Percentiles rank a stretch among this genome's conserved stretches.
These are phyloP conservation scores for Tylopilus subfusipes DNA, from an alignment of 768 basidiomycete species.

Conservation along the genomic window DNA sequence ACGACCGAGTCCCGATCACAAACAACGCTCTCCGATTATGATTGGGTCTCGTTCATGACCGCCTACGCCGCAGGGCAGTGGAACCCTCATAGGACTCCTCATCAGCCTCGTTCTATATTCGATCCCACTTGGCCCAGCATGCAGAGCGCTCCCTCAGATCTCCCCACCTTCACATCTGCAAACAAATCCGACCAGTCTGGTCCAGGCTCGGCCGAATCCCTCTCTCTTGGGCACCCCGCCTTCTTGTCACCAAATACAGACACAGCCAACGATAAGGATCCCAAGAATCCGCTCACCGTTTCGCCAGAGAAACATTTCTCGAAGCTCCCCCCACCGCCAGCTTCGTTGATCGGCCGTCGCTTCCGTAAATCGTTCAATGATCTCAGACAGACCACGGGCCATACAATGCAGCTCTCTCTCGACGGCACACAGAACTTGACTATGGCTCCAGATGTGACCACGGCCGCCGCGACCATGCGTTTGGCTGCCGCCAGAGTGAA, in stretches of 20 bases:
- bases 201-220: conserved; percentile 11
- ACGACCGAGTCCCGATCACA: conserved; percentile 19
- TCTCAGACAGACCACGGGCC: conserved; percentile 33
- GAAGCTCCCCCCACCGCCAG: conserved; percentile 24
- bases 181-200: conserved; percentile 8
- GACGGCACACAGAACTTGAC: conserved; percentile 29
- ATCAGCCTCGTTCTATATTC: conserved; percentile 43
- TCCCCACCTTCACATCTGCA: not conserved
- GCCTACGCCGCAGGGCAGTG: conserved; percentile 75
- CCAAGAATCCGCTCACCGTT: conserved; percentile 15
- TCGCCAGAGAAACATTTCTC: conserved; percentile 27
- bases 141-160: conserved; percentile 10
- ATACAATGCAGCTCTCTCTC: conserved; percentile 24
- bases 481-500: conserved; percentile 82
- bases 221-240: conserved; percentile 4
- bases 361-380: conserved; percentile 47
- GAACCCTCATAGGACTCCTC: conserved; percentile 73
- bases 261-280: conserved; percentile 16
- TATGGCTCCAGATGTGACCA: conserved; percentile 51
- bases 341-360: conserved; percentile 35
- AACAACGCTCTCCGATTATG: conserved; percentile 36
- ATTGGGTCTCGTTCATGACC: conserved; percentile 76
- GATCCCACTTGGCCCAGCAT: conserved; percentile 17
- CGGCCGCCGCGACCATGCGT: conserved; percentile 78
- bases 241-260: conserved; percentile 13